A percentile compares a stretch with the other conserved stretches of the same genome.
These are phyloP conservation scores for Boletus fagicola DNA, from an alignment of 768 basidiomycete species.

Conservation along the genomic window DNA sequence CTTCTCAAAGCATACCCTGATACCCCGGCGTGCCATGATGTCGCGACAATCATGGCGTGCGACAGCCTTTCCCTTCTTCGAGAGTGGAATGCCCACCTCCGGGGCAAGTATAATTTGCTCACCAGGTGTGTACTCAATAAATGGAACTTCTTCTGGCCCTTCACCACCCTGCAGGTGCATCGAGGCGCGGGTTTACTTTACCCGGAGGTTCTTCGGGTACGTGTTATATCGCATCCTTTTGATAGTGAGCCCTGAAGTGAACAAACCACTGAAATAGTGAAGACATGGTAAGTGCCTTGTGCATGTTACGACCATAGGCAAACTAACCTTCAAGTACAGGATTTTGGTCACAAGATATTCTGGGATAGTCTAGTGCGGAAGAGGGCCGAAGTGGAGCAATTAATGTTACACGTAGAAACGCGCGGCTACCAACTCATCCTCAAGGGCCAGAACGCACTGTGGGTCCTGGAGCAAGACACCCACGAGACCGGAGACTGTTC, in stretches of 20 bases:
- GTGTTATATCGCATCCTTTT: conserved; percentile 2
- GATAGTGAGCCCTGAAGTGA: neutral
- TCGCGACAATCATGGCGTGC: conserved; percentile 28
- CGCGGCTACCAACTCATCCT: conserved; percentile 38
- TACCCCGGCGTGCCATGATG: conserved; percentile 26
- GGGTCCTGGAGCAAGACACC: conserved; percentile 33
- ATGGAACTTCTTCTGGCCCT: neutral
- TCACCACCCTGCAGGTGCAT: conserved; percentile 34
- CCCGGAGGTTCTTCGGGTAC: conserved; percentile 42
- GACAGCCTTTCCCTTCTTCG: conserved; percentile 31
- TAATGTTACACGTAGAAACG: conserved; percentile 33
- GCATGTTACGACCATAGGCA: too few relatives aligned
- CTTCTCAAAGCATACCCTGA: conserved; percentile 32
- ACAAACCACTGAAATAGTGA: conserved; percentile 6
- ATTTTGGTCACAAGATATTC: conserved; percentile 40
- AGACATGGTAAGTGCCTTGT: conserved; percentile 21
- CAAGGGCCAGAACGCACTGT: conserved; percentile 34
- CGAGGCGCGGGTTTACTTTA: conserved; percentile 37
- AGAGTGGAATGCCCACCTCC: conserved; percentile 34
- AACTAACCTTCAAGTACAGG: conserved; percentile 22
- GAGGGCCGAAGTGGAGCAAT: conserved; percentile 30
- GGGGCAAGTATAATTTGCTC: conserved; percentile 34
- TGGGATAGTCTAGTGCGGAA: conserved; percentile 36
- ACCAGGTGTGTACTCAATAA: conserved; percentile 25
- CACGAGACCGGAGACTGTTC: conserved; percentile 24